A percentile compares a stretch with the other conserved stretches of the same genome.
Evolutionary conservation across 495 filamentous ascomycete species (phyloP).

Genomic region (Lasiosphaeris hirsuta): DNA sequence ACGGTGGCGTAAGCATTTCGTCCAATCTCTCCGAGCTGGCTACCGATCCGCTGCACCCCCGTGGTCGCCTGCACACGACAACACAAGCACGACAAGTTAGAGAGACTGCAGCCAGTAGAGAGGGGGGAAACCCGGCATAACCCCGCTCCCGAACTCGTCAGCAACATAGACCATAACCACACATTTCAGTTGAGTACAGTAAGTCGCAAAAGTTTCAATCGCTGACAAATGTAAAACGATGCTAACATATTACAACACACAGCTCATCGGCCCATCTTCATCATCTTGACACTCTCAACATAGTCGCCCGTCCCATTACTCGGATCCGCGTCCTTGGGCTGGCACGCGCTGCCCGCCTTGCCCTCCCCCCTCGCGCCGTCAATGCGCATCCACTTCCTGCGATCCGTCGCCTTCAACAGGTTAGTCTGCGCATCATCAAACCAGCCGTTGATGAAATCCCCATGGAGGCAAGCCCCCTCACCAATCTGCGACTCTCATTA

Average conservation of each 20-base stretch:
- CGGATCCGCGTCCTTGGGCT: slow-evolving; percentile 32
- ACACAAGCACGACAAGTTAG: too few species aligned
- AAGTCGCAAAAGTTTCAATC: too few species aligned
- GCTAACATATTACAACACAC: background rate
- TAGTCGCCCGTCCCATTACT: slow-evolving; percentile 31
- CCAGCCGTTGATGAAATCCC: slow-evolving; percentile 36
- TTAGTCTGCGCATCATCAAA: slow-evolving; percentile 32
- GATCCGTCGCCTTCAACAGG: slow-evolving; percentile 28
- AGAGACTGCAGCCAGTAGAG: too few species aligned
- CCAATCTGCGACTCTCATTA: slow-evolving; percentile 13
- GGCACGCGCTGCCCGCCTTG: slow-evolving; percentile 27
- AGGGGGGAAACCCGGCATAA: too few species aligned
- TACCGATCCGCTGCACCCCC: too few species aligned
- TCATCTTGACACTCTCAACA: slow-evolving; percentile 33
- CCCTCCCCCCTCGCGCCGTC: slow-evolving; percentile 31
- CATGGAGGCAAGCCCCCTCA: slow-evolving; percentile 33
- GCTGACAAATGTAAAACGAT: too few species aligned
- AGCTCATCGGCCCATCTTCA: slow-evolving; percentile 12
- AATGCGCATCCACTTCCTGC: slow-evolving; percentile 31
- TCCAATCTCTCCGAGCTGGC: too few species aligned
- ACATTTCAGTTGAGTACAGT: too few species aligned
- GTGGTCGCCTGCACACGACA: too few species aligned
- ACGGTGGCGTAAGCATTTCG: too few species aligned
- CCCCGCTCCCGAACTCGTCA: too few species aligned
- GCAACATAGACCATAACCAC: too few species aligned